Evolutionary conservation across 768 basidiomycete species (phyloP).

Genomic region (Mycena galopus): DNA sequence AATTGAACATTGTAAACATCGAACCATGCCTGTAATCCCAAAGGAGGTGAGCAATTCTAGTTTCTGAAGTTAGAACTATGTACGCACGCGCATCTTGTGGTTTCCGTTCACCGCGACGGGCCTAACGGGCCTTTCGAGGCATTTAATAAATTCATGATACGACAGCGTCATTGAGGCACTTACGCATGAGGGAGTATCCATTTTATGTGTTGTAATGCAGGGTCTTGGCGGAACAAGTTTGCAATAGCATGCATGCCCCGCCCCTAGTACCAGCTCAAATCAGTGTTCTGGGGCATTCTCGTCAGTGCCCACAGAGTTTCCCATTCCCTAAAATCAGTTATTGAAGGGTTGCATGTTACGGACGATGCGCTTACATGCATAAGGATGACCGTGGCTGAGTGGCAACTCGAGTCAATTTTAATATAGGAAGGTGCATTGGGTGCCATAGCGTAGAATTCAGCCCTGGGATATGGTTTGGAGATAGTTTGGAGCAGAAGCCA

Average conservation of each 20-base stretch:
- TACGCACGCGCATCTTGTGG: constrained; percentile 13
- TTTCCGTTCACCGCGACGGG: constrained; percentile 17
- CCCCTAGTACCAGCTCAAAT: constrained; percentile 4
- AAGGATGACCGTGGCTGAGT: constrained; percentile 24
- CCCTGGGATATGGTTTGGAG: neutral
- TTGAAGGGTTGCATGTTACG: neutral
- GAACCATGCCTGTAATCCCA: constrained; percentile 11
- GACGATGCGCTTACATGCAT: constrained; percentile 23
- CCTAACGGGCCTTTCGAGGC: neutral
- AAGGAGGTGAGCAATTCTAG: neutral
- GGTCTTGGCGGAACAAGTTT: constrained; percentile 16
- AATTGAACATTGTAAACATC: constrained; percentile 17
- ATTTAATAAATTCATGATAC: neutral
- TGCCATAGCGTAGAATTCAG: constrained; percentile 11
- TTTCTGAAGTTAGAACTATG: neutral
- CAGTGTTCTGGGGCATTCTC: neutral
- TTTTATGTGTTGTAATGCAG: constrained; percentile 9
- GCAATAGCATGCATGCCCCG: constrained; percentile 21
- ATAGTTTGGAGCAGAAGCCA: neutral
- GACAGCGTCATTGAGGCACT: neutral
- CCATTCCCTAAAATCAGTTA: constrained; percentile 6
- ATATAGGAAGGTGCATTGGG: constrained; percentile 8
- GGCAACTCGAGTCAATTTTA: constrained; percentile 12
- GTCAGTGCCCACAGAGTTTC: constrained; percentile 11
- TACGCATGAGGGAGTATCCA: constrained; percentile 26